These are phyloP conservation scores for Nannochloropsis oceanica DNA, from an alignment of 108 stramenopile genomes.

Conservation along the genomic window DNA sequence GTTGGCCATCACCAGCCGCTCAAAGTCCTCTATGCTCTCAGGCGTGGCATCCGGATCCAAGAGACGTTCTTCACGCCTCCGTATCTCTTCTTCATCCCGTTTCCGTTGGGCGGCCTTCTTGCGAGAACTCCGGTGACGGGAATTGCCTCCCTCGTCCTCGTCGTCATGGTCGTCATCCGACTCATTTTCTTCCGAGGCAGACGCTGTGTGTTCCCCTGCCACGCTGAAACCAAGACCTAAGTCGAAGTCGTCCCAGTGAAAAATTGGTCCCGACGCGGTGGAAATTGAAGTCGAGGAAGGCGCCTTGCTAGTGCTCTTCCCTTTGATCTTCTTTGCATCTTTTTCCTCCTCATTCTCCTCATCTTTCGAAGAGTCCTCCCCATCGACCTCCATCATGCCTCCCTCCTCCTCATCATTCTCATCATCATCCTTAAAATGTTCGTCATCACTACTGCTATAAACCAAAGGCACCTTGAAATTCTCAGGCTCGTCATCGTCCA, in stretches of 20 bases:
- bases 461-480: background rate
- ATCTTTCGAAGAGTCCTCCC: background rate
- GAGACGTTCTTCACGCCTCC: constrained; percentile 46
- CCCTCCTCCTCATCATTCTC: background rate
- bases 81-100: constrained; percentile 3
- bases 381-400: background rate
- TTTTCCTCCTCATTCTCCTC: too few relatives aligned
- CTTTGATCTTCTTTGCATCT: too few relatives aligned
- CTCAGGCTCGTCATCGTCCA: constrained; percentile 7
- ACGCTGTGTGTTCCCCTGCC: background rate
- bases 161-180: background rate
- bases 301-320: too few relatives aligned
- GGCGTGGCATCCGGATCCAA: constrained; percentile 72
- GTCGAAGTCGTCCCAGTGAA: background rate
- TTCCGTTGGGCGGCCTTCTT: constrained; percentile 1
- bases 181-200: background rate
- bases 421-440: background rate
- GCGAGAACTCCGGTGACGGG: background rate
- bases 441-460: background rate
- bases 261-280: background rate
- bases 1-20: constrained; percentile 68
- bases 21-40: constrained; percentile 80
- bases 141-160: background rate
- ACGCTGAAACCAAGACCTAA: background rate
- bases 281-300: too few relatives aligned